These are phyloP conservation scores for Chaetomium strumarium DNA, from an alignment of 2,329 filamentous ascomycete species.

Conservation along the genomic window DNA sequence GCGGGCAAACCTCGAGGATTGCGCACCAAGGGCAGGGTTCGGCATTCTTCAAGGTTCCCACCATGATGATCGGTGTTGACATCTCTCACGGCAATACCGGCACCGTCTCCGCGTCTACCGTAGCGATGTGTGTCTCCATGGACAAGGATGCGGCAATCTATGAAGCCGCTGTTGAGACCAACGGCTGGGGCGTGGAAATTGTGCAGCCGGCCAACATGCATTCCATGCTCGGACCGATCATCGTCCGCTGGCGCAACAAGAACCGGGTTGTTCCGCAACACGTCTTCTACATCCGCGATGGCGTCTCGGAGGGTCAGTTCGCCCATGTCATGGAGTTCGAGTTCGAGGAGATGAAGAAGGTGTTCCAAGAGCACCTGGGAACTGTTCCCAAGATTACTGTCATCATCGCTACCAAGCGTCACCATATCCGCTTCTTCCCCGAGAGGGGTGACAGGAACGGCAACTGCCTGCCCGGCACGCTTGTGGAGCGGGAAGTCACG, in stretches of 20 bases:
- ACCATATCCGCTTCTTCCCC: constrained; percentile 91
- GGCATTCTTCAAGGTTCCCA: constrained; percentile 47
- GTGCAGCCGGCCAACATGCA: constrained; percentile 62
- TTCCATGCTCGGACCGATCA: constrained; percentile 58
- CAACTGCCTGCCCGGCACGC: constrained; percentile 78
- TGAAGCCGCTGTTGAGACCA: constrained; percentile 72
- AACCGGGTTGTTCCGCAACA: constrained; percentile 58
- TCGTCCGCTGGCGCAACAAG: constrained; percentile 57
- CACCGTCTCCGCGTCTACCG: constrained; percentile 64
- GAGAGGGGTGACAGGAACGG: constrained; percentile 63
- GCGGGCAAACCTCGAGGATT: constrained; percentile 63
- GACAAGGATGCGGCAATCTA: constrained; percentile 70
- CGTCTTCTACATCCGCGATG: constrained; percentile 89
- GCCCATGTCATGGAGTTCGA: constrained; percentile 73
- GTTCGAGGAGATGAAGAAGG: constrained; percentile 61
- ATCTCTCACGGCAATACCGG: constrained; percentile 79
- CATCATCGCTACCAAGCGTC: constrained; percentile 85
- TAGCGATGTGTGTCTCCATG: constrained; percentile 77
- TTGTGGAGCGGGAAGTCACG: constrained; percentile 86
- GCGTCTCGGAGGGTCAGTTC: constrained; percentile 84
- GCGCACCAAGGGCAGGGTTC: constrained; percentile 30
- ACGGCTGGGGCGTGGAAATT: constrained; percentile 77
- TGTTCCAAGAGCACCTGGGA: constrained; percentile 40
- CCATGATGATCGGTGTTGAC: constrained; percentile 85
- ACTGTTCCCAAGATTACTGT: constrained; percentile 66